A percentile compares a stretch with the other conserved stretches of the same genome.
These are phyloP conservation scores for Pugionium dolabratum DNA, from an alignment of 345 rosid genomes.

Conservation along the genomic window DNA sequence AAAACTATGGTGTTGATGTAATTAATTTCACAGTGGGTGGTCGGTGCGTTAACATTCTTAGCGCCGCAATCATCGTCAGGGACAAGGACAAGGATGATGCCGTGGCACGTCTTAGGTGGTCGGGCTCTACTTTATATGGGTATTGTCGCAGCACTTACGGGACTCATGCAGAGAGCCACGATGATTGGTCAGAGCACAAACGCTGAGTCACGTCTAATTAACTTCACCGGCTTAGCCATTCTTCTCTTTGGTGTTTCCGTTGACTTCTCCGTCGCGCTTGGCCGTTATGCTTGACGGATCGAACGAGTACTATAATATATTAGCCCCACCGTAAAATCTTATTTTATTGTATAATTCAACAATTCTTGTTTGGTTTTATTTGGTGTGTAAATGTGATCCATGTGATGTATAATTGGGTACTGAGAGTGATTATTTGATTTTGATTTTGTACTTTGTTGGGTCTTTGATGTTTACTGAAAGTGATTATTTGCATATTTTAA, in stretches of 20 bases:
- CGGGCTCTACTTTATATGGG: constrained; percentile 73
- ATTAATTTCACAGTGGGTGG: constrained; percentile 56
- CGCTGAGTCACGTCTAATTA: constrained; percentile 61
- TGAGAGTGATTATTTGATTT: constrained; percentile 23
- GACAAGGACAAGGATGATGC: constrained; percentile 45
- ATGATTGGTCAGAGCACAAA: constrained; percentile 27
- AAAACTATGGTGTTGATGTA: constrained; percentile 2
- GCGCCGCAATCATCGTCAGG: constrained; percentile 22
- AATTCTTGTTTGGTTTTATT: constrained; percentile 6
- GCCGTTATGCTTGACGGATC: constrained; percentile 48
- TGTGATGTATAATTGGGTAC: constrained; percentile 28
- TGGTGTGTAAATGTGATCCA: constrained; percentile 30
- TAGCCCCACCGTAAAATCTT: constrained; percentile 1
- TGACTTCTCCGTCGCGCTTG: constrained; percentile 71
- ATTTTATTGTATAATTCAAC: constrained; percentile 5
- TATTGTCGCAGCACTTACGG: constrained; percentile 78
- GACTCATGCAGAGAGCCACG: constrained; percentile 58
- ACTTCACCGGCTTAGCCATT: constrained; percentile 64
- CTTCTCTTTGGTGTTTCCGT: constrained; percentile 80
- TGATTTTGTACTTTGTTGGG: constrained; percentile 3
- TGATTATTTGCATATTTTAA: constrained; percentile 26
- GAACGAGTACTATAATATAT: not conserved
- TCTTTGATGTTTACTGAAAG: constrained; percentile 22
- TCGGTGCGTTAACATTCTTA: constrained; percentile 56
- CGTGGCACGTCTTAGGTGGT: constrained; percentile 79